phyloP scores from a whole-genome alignment of 805 yeast species.

The Cyberlindnera mississippiensis region DNA sequence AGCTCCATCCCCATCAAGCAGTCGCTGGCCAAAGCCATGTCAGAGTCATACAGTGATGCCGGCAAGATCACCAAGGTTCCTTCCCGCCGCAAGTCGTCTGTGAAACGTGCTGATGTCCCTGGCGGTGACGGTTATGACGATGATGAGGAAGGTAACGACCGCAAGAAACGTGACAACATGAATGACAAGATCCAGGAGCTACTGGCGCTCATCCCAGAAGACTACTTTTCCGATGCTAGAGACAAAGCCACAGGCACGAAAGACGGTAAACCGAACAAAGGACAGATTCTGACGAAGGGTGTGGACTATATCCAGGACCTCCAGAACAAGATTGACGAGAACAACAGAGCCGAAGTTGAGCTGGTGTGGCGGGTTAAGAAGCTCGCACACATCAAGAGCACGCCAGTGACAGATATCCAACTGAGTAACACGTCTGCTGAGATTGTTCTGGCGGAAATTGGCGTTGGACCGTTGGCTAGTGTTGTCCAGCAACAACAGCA shows the following conservation, averaged over 20 bases:
- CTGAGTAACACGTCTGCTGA: constrained; percentile 75
- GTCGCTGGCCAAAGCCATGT: constrained; percentile 24
- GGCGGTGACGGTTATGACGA: constrained; percentile 19
- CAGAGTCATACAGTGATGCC: constrained; percentile 20
- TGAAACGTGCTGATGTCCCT: constrained; percentile 4
- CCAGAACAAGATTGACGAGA: constrained; percentile 72
- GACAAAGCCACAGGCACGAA: constrained; percentile 61
- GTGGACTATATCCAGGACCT: constrained; percentile 66
- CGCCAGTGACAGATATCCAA: constrained; percentile 37
- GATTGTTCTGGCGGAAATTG: constrained; percentile 66
- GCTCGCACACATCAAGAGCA: constrained; percentile 42
- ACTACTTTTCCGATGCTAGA: constrained; percentile 39
- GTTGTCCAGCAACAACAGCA: constrained; percentile 9
- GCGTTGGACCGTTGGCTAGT: constrained; percentile 77
- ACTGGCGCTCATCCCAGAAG: constrained; percentile 40
- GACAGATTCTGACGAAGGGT: constrained; percentile 71
- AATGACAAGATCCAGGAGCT: constrained; percentile 56
- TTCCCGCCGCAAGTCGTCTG: constrained; percentile 20
- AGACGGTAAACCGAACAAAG: constrained; percentile 83
- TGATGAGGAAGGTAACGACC: constrained; percentile 34
- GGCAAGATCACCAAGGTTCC: constrained; percentile 21
- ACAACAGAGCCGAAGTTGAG: constrained; percentile 76
- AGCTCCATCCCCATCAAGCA: constrained; percentile 26
- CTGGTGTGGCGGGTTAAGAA: constrained; percentile 55
- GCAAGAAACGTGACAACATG: constrained; percentile 52